A percentile compares a stretch with the other conserved stretches of the same genome.
Conservation (phyloP, 2,329 filamentous ascomycete species). For the Aspergillus brasiliensis region DNA sequence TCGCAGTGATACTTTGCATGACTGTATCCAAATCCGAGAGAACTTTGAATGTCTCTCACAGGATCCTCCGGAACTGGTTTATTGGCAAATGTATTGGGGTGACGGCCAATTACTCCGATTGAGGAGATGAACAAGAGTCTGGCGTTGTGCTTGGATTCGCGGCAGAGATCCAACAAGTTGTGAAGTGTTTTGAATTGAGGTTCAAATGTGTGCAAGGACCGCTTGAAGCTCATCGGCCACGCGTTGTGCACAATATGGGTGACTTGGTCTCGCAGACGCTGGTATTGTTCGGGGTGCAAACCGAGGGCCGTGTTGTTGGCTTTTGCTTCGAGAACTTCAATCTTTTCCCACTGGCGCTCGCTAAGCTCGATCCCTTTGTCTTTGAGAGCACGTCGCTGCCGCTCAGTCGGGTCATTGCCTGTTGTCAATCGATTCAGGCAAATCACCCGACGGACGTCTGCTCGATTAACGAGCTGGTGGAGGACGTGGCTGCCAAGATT, state of each 20-base stretch:
- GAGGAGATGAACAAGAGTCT: not conserved
- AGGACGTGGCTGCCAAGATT: not conserved
- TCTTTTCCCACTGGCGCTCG: not conserved
- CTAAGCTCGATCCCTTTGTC: not conserved
- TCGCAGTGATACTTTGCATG: not conserved
- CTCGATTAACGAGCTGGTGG: not conserved
- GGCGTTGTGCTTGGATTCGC: not conserved
- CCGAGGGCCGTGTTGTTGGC: not conserved
- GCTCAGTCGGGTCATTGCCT: not conserved
- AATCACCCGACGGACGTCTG: not conserved
- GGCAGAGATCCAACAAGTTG: not conserved
- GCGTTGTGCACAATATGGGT: constrained; percentile 18
- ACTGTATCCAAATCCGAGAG: not conserved
- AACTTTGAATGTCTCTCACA: not conserved
- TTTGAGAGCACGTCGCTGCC: not conserved
- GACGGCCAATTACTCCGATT: not conserved
- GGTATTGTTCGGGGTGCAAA: not conserved
- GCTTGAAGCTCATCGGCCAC: constrained; percentile 21
- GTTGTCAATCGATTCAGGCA: not conserved
- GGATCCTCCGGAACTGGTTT: not conserved
- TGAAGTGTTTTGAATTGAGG: constrained; percentile 16
- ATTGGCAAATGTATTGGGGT: not conserved
- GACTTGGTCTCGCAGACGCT: not conserved
- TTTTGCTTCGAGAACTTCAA: not conserved
- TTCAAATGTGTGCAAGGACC: constrained; percentile 19